These are phyloP conservation scores for Globisporangium iwayamae DNA, from an alignment of 352 stramenopile genomes.

Conservation along the genomic window DNA sequence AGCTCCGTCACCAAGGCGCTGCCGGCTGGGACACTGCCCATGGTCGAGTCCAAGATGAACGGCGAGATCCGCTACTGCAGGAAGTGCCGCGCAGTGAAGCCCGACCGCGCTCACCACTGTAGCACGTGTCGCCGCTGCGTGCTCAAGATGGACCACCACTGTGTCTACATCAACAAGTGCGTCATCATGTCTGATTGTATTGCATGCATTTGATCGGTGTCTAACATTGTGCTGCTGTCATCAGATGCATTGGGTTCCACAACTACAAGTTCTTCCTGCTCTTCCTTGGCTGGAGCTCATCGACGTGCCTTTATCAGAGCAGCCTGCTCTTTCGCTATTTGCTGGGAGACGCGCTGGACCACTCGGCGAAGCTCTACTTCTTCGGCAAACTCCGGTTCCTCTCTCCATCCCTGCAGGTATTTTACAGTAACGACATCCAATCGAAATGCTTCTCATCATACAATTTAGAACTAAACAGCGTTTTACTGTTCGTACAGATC, in stretches of 20 bases:
- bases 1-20: not conserved
- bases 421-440: not conserved
- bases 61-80: conserved; percentile 63
- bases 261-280: conserved; percentile 90
- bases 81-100: conserved; percentile 73
- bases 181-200: conserved; percentile 1
- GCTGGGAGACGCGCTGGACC: conserved; percentile 50
- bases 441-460: no score
- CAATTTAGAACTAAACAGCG: not conserved
- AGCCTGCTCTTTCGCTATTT: conserved; percentile 64
- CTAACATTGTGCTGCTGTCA: not conserved
- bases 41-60: conserved; percentile 71
- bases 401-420: conserved; percentile 59
- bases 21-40: not conserved
- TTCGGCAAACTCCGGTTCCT: conserved; percentile 50
- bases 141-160: conserved; percentile 89
- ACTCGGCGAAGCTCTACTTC: conserved; percentile 47
- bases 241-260: conserved; percentile 81
- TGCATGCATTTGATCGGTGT: conserved; percentile 2
- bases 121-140: conserved; percentile 72
- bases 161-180: conserved; percentile 89
- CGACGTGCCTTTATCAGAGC: conserved; percentile 66
- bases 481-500: conserved; percentile 27
- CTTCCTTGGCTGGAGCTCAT: conserved; percentile 75
- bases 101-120: conserved; percentile 82